These are phyloP conservation scores for Phylloporus rhodoxanthus DNA, from an alignment of 768 basidiomycete species.

Conservation along the genomic window DNA sequence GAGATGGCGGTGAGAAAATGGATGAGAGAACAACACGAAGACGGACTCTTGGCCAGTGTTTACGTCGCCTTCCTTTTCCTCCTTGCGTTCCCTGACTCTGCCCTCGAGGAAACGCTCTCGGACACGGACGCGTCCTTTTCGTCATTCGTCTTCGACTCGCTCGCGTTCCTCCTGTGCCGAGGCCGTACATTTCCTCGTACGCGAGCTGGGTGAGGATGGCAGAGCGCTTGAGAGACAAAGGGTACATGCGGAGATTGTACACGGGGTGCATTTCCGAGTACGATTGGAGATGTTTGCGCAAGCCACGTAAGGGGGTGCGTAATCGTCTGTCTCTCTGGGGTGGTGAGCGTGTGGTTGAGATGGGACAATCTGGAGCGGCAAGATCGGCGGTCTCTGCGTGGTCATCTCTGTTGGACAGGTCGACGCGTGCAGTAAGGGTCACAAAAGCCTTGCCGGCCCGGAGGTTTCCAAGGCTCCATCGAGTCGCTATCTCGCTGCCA, in stretches of 20 bases:
- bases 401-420: too few relatives aligned
- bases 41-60: slow-evolving; percentile 62
- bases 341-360: too few relatives aligned
- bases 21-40: slow-evolving; percentile 1
- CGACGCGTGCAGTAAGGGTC: too few relatives aligned
- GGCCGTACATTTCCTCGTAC: slow-evolving; percentile 61
- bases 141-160: slow-evolving; percentile 71
- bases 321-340: too few relatives aligned
- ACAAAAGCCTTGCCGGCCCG: too few relatives aligned
- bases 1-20: slow-evolving; percentile 22
- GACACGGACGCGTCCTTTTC: slow-evolving; percentile 65
- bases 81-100: slow-evolving; percentile 79
- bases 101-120: slow-evolving; percentile 76
- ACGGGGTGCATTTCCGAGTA: slow-evolving; percentile 60
- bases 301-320: too few relatives aligned
- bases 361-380: too few relatives aligned
- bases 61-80: slow-evolving; percentile 83
- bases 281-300: too few relatives aligned
- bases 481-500: too few relatives aligned
- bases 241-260: slow-evolving; percentile 69
- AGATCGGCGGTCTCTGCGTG: too few relatives aligned
- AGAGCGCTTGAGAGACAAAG: slow-evolving; percentile 69
- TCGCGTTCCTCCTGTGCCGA: slow-evolving; percentile 72
- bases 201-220: slow-evolving; percentile 63
- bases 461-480: too few relatives aligned